Evolutionary conservation across 345 rosid species (phyloP).

Genomic region (Populus euphratica): DNA sequence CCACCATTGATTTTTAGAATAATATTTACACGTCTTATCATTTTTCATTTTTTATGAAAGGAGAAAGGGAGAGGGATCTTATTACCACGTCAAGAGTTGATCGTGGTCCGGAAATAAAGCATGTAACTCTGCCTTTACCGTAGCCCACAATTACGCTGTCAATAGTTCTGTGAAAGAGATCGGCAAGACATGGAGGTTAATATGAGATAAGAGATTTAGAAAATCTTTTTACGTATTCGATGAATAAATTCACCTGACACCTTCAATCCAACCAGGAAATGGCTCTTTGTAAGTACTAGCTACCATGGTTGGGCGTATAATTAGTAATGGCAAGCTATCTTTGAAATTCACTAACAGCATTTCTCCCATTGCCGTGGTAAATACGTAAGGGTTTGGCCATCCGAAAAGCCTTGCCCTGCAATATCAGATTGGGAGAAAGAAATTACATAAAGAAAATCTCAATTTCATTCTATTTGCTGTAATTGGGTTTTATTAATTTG

Average conservation of each 20-base stretch:
- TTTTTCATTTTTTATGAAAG: not conserved
- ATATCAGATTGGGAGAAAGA: not conserved
- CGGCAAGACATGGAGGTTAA: not conserved
- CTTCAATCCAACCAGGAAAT: slow-evolving; percentile 31
- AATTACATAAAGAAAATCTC: not conserved
- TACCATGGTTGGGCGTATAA: slow-evolving; percentile 21
- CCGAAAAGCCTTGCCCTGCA: slow-evolving; percentile 22
- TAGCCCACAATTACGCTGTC: slow-evolving; percentile 17
- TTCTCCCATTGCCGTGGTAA: slow-evolving; percentile 28
- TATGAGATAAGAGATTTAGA: not conserved
- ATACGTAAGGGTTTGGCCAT: slow-evolving; percentile 26
- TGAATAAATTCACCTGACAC: slow-evolving; percentile 13
- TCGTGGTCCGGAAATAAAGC: not conserved
- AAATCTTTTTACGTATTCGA: not conserved
- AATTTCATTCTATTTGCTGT: not conserved
- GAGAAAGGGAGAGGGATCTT: not conserved
- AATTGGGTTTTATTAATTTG: too few species aligned
- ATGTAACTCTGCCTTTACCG: slow-evolving; percentile 18
- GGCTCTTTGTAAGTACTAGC: slow-evolving; percentile 16
- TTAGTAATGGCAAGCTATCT: slow-evolving; percentile 2
- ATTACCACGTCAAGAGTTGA: slow-evolving; percentile 17
- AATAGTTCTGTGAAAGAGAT: slow-evolving; percentile 1
- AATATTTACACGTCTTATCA: not conserved
- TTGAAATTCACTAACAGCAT: slow-evolving; percentile 12
- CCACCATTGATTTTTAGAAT: not conserved